Percentiles rank a stretch among this genome's conserved stretches.
Conservation (phyloP, 257 asterid genomes). For the Solanum peruvianum region DNA sequence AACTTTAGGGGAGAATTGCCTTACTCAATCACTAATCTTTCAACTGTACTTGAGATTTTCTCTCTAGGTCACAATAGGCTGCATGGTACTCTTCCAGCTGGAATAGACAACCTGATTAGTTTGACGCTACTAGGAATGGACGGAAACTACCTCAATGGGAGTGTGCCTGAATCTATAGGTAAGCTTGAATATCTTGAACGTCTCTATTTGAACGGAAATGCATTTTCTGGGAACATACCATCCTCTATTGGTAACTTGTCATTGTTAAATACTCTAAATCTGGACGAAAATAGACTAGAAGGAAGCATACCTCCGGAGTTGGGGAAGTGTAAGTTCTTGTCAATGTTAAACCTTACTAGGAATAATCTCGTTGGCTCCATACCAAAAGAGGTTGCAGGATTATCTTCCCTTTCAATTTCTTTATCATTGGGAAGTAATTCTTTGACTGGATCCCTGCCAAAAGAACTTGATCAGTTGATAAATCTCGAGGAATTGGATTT, state of each 20-base stretch:
- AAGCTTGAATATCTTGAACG: background rate
- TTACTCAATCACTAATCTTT: slow-evolving; percentile 10
- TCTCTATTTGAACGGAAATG: background rate
- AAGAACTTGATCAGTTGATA: slow-evolving; percentile 3
- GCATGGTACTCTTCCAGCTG: slow-evolving; percentile 7
- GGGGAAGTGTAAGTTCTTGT: background rate
- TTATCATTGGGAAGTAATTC: background rate
- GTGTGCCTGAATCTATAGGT: slow-evolving; percentile 8
- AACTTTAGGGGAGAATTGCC: slow-evolving; percentile 9
- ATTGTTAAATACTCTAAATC: background rate
- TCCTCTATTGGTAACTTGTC: slow-evolving; percentile 6
- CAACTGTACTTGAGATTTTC: background rate
- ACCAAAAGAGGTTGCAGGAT: background rate
- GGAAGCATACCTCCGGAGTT: slow-evolving; percentile 11
- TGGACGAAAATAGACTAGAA: slow-evolving; percentile 5
- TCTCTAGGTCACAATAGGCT: slow-evolving; percentile 5
- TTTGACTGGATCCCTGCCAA: slow-evolving; percentile 6
- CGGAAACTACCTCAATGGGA: background rate
- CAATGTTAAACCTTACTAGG: background rate
- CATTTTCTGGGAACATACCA: slow-evolving; percentile 6
- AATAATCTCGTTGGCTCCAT: slow-evolving; percentile 12
- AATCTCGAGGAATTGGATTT: slow-evolving; percentile 2
- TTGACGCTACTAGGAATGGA: background rate
- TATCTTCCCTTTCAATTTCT: slow-evolving; percentile 4
- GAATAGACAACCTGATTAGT: slow-evolving; percentile 5